Conservation (phyloP, 2,329 filamentous ascomycete genomes). For the Ceratocystiopsis minuta region DNA sequence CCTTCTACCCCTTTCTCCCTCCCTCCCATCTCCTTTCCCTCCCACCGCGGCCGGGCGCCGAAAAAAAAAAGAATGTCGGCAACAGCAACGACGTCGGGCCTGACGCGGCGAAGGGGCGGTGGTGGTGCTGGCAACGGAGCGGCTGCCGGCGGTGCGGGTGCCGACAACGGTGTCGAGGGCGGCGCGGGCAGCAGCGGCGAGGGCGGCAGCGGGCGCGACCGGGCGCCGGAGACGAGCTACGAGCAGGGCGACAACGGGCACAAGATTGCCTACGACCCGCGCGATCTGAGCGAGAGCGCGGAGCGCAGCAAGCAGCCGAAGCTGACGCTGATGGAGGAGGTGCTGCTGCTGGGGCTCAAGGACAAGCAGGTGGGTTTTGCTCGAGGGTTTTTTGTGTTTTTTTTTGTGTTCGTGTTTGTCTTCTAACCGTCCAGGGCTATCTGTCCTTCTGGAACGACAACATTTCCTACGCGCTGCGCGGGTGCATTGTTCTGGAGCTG, state of each 20-base stretch:
- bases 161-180: slow-evolving; percentile 14
- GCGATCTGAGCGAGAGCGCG: slow-evolving; percentile 91
- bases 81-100: slow-evolving; percentile 19
- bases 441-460: slow-evolving; percentile 99
- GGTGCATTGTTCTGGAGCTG: slow-evolving; percentile 95
- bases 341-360: slow-evolving; percentile 85
- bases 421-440: slow-evolving; percentile 50
- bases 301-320: slow-evolving; percentile 97
- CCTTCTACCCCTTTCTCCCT: not conserved
- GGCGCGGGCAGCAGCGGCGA: slow-evolving; percentile 43
- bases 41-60: too few relatives aligned
- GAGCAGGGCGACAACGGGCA: slow-evolving; percentile 87
- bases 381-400: too few relatives aligned
- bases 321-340: slow-evolving; percentile 96
- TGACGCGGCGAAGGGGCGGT: slow-evolving; percentile 52
- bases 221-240: slow-evolving; percentile 62
- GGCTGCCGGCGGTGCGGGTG: slow-evolving; percentile 35
- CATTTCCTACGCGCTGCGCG: slow-evolving; percentile 92
- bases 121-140: slow-evolving; percentile 26
- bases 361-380: slow-evolving; percentile 73
- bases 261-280: slow-evolving; percentile 94
- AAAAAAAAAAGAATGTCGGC: slow-evolving; percentile 3
- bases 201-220: slow-evolving; percentile 33
- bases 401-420: not conserved
- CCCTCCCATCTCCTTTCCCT: not conserved